phyloP scores from a whole-genome alignment of 2,329 filamentous ascomycete species.

The Hypomyces perniciosus region DNA sequence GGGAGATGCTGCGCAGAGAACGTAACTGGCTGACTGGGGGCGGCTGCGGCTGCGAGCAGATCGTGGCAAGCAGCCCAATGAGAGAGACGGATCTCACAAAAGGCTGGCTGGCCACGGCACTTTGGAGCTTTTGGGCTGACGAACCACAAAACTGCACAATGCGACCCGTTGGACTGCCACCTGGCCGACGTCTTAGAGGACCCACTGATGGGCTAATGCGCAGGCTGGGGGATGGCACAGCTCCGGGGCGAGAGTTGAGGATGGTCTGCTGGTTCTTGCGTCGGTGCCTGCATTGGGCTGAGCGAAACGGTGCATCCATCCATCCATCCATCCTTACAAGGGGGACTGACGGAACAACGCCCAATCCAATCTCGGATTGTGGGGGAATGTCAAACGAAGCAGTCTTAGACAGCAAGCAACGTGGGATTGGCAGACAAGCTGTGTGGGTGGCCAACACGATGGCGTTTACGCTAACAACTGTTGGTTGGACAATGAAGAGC shows the following conservation, averaged over 20 bases:
- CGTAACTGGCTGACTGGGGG: slow-evolving; percentile 11
- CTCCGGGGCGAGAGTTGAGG: neutral
- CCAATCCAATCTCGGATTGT: neutral
- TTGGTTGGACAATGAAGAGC: slow-evolving; percentile 1
- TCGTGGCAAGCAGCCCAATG: slow-evolving; percentile 9
- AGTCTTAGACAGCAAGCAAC: neutral
- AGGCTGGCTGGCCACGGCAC: slow-evolving; percentile 3
- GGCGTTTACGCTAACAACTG: slow-evolving; percentile 8
- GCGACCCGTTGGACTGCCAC: neutral
- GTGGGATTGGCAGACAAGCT: neutral
- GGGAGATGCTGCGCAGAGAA: slow-evolving; percentile 9
- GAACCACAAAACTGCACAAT: slow-evolving; percentile 2
- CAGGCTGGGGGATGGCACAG: neutral
- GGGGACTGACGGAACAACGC: too few species aligned
- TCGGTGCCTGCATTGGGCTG: slow-evolving; percentile 12
- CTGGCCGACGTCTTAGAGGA: neutral
- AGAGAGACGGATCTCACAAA: slow-evolving; percentile 8
- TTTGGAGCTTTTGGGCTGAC: slow-evolving; percentile 1
- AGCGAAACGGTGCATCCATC: neutral
- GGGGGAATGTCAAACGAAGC: neutral
- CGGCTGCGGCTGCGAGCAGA: slow-evolving; percentile 6
- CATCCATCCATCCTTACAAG: neutral
- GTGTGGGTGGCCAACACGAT: neutral
- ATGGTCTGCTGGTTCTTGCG: neutral
- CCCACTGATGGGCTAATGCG: neutral